Base-by-base conservation (phyloP, 2,329 filamentous ascomycete species). In the Clonostachys sp. region DNA sequence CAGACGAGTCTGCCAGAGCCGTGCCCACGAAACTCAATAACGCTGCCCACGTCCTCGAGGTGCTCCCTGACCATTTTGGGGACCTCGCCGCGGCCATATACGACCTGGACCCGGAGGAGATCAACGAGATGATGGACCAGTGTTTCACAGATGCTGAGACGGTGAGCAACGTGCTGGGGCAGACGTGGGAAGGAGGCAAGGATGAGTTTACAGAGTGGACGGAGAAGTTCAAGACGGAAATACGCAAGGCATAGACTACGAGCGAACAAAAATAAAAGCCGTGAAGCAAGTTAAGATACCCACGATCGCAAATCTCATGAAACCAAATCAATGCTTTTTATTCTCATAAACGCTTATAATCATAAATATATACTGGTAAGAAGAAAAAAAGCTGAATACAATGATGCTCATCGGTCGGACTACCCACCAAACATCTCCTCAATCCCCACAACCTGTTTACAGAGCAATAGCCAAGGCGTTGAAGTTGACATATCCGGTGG, bases 181-280 rank as follows among this genome's bases (percentile, higher is more conserved):
- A 73, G 49, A 73, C 75, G 17, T 91, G 87, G 87, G 66, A 77
- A 4, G 84, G 77, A 0, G 66, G 77, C 42, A 74, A 79, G 16
- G 91, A 96, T 57, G 88, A 86, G 57, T 95, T 95, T 59, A 86
- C 84, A 0, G 72, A 78, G 14, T 95, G 91, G 91, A 81, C 77
- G n/a, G 72, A 70, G 12, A 78, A 75, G 51, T 83, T 81, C 53
- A 73, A 75, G 57, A 57, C 62, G 34, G 72, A 78, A 53, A 73
- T 81, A 13, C 77, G 73, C 52, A 77, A 75, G 58, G 58, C 52
- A 45, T 47, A 48, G 30, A 10, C 35, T 17, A 17, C 16, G 24
- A 16, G 16, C 2, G 4, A 16, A 24, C 16, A 30, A 30, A 30
- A 30, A 30, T 30, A 30, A 30, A 30, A 10, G 24, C 9, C 24